These are phyloP conservation scores for Cladobotryum mycophilum DNA, from an alignment of 2,329 filamentous ascomycete species.

Conservation along the genomic window DNA sequence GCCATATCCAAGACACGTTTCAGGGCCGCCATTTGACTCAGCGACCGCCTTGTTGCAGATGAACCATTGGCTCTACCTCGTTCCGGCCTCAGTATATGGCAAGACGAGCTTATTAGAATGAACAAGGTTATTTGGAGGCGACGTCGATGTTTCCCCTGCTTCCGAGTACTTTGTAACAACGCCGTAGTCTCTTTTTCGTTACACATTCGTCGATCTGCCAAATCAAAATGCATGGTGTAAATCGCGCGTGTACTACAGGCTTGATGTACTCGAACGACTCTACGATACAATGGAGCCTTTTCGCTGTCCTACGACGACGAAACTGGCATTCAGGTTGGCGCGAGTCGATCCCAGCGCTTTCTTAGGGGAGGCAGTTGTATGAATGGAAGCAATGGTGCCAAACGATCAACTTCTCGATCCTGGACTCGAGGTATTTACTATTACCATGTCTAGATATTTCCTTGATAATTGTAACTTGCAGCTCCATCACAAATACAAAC, in stretches of 20 bases:
- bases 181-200: background rate
- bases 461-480: no score
- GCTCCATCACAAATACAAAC: no score
- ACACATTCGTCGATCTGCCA: background rate
- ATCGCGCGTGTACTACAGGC: background rate
- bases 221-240: background rate
- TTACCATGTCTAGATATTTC: no score
- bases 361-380: no score
- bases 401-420: no score
- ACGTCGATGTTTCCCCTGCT: background rate
- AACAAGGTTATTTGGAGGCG: background rate
- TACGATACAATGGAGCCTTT: background rate
- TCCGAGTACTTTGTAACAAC: background rate
- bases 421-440: no score
- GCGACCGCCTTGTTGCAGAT: background rate
- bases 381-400: background rate
- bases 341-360: background rate
- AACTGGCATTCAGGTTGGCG: background rate
- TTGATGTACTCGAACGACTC: background rate
- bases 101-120: conserved; percentile 1
- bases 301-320: background rate
- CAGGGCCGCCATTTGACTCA: background rate
- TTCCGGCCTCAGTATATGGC: background rate
- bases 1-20: background rate
- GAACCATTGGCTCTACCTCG: background rate